Evolutionary conservation across 163 green algal species (phyloP), one percentile per base, ranked within the genome.

Genomic region (Scenedesmus sp.): DNA sequence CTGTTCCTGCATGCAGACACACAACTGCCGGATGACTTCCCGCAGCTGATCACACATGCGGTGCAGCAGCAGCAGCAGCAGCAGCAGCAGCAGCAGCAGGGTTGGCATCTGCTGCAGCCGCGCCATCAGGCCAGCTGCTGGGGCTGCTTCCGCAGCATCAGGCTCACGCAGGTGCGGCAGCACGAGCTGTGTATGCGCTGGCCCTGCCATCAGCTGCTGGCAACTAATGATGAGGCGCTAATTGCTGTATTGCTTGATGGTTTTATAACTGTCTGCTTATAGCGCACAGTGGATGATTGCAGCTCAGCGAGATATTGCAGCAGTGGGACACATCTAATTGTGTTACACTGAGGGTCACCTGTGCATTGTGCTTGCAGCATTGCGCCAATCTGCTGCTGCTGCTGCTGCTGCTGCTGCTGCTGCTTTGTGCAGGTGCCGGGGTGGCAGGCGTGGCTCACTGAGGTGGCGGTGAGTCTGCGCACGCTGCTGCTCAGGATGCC

Each of bases 1-100:
- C 82, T 96, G 7, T 96, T 96, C 87, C 88, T 95, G 20, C 94
- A 96, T 87, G 89, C 87, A 52, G 94, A 96, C 88, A 94, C 89
- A 1, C 87, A 83, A 73, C 77, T 96, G 79, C 93, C 94, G 1
- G 60, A 62, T 0, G 9, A 56, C 26, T 96, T 94, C 86, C 76
- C 83, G 4, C 1, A 82, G n/a, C 76, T 91, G n/a, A 57, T 92
- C 16, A 67, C 82, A 82, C 7, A 55, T 13, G 67, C 18, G 8
- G 9, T 90, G 15, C 34, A 84, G 66, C 86, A 59, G 52, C 34
- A 59, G 67, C 60, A 55, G 46, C 60, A 67, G 20, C 60, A 82
- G 76, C n/a, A 57, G 34, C 79, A 84, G 89, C 70, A 55, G 20
- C 89, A 92, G 82, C 62, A 82, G 67, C 82, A 90, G 70, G 6